phyloP scores from a whole-genome alignment of 768 basidiomycete species.

The Podaxis carcinomalis region DNA sequence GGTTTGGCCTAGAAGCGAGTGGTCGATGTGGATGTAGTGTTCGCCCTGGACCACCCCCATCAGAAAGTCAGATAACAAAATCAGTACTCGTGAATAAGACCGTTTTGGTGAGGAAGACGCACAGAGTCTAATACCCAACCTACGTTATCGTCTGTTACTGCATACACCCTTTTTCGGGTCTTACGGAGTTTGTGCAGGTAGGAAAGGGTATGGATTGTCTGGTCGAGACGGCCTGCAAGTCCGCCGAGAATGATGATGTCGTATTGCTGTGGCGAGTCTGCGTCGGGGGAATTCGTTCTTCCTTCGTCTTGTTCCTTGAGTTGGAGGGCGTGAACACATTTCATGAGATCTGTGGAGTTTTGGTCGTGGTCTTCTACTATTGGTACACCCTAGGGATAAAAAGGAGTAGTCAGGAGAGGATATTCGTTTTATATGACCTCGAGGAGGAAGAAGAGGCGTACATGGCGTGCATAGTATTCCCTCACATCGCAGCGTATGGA shows the following conservation, averaged over 20 bases:
- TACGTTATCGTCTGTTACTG: constrained; percentile 85
- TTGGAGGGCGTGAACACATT: constrained; percentile 68
- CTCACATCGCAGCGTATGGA: constrained; percentile 76
- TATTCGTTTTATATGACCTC: not conserved
- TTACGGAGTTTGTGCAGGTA: constrained; percentile 77
- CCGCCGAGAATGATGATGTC: constrained; percentile 84
- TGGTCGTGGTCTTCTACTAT: constrained; percentile 69
- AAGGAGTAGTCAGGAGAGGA: not conserved
- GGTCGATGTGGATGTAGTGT: constrained; percentile 76
- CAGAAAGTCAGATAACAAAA: not conserved
- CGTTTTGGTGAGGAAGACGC: constrained; percentile 17
- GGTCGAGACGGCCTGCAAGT: constrained; percentile 87
- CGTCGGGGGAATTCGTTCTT: constrained; percentile 28
- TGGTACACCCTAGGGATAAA: constrained; percentile 53
- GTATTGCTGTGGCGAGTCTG: constrained; percentile 33
- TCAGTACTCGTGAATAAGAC: not conserved
- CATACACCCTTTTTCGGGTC: constrained; percentile 56
- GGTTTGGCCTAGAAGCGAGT: constrained; percentile 71
- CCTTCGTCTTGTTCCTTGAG: constrained; percentile 47
- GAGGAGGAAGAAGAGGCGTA: constrained; percentile 24
- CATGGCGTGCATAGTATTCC: constrained; percentile 58
- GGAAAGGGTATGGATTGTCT: constrained; percentile 88
- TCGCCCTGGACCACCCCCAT: constrained; percentile 57
- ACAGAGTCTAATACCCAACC: constrained; percentile 87
- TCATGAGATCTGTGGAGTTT: constrained; percentile 93